Conservation (phyloP, 2,329 filamentous ascomycete genomes). For the Colletotrichum siamense region DNA sequence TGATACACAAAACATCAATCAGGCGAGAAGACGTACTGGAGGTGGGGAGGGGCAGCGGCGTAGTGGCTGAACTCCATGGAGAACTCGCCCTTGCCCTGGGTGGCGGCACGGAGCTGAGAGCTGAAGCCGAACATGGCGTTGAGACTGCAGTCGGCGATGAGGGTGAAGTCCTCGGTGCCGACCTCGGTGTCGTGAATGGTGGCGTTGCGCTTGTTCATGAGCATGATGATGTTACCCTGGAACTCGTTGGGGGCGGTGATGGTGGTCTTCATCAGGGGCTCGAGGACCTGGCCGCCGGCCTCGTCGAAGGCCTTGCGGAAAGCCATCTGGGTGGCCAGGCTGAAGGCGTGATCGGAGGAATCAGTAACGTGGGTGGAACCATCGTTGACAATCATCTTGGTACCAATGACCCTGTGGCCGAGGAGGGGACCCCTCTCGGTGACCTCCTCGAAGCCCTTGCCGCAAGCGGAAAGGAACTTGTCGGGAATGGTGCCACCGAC, state of each 20-base stretch:
- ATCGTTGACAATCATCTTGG: constrained; percentile 91
- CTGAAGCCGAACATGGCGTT: constrained; percentile 99
- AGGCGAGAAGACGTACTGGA: constrained; percentile 71
- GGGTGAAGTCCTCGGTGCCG: constrained; percentile 90
- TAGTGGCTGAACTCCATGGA: constrained; percentile 99
- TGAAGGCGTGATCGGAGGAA: constrained; percentile 96
- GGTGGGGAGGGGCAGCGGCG: constrained; percentile 80
- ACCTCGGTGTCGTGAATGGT: constrained; percentile 96
- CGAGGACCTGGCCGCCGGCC: constrained; percentile 82
- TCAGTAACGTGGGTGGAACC: constrained; percentile 97
- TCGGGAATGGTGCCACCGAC: constrained; percentile 91
- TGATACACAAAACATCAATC: constrained; percentile 1
- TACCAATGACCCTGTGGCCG: constrained; percentile 90
- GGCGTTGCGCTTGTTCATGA: constrained; percentile 96
- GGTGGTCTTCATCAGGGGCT: constrained; percentile 98
- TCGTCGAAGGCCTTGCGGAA: constrained; percentile 93
- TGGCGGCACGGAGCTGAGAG: constrained; percentile 87
- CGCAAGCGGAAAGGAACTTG: constrained; percentile 93
- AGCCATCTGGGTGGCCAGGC: constrained; percentile 90
- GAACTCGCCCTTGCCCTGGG: constrained; percentile 98
- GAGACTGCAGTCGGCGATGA: constrained; percentile 89
- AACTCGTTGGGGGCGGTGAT: constrained; percentile 97
- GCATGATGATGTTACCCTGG: constrained; percentile 92
- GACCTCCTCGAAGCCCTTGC: constrained; percentile 88
- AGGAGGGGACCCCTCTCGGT: constrained; percentile 89